phyloP scores from a whole-genome alignment of 805 yeast species.

The Clavispora carvajalis region DNA sequence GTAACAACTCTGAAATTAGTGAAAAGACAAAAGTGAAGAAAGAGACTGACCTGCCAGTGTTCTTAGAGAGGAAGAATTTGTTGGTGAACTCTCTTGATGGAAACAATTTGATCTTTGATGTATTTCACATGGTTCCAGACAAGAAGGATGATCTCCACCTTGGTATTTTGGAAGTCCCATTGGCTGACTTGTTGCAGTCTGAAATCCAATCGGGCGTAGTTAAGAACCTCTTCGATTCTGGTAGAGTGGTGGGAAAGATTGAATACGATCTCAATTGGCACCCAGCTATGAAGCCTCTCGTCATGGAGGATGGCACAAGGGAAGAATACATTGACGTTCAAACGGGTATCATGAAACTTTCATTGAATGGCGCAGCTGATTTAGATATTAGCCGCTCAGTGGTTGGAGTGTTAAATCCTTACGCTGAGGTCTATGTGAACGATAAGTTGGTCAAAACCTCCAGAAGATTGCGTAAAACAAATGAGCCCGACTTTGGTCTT shows the following conservation, averaged over 20 bases:
- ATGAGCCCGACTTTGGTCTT: conserved; percentile 71
- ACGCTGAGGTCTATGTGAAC: conserved; percentile 61
- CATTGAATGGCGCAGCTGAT: conserved; percentile 54
- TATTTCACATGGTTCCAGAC: conserved; percentile 49
- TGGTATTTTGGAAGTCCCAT: conserved; percentile 46
- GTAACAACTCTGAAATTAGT: conserved; percentile 36
- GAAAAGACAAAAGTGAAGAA: conserved; percentile 58
- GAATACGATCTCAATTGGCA: conserved; percentile 52
- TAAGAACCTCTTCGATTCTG: conserved; percentile 43
- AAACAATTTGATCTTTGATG: conserved; percentile 46
- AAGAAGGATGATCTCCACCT: conserved; percentile 49
- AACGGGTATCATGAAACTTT: conserved; percentile 66
- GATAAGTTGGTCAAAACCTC: conserved; percentile 49
- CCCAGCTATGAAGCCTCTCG: conserved; percentile 42
- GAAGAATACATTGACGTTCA: conserved; percentile 54
- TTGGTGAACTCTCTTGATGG: conserved; percentile 54
- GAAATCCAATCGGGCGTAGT: conserved; percentile 39
- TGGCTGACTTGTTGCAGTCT: conserved; percentile 56
- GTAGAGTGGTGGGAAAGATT: conserved; percentile 52
- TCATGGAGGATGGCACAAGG: conserved; percentile 45
- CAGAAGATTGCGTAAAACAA: conserved; percentile 59
- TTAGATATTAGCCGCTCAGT: conserved; percentile 51
- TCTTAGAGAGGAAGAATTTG: conserved; percentile 61
- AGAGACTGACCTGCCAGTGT: conserved; percentile 51
- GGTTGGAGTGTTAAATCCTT: conserved; percentile 54